phyloP scores from a whole-genome alignment of 345 rosid genomes.

The Carallia pectinifolia region DNA sequence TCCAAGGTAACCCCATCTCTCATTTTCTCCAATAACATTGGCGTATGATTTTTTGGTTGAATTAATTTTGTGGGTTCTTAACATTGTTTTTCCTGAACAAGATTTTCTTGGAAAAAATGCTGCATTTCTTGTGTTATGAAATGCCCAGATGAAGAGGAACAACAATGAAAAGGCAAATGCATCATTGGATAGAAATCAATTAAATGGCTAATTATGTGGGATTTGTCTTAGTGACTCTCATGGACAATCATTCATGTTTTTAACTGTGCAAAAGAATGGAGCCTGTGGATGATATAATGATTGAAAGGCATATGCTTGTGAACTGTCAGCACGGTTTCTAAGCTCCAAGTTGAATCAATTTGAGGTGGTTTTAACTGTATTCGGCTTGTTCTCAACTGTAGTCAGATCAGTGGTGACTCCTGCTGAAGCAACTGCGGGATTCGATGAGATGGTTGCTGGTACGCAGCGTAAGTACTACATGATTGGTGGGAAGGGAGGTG shows the following conservation, averaged over 20 bases:
- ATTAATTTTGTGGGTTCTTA: background rate
- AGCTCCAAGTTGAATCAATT: constrained; percentile 2
- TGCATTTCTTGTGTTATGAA: too few relatives aligned
- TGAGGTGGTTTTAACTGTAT: constrained; percentile 6
- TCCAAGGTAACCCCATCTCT: constrained; percentile 45
- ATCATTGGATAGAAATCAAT: too few relatives aligned
- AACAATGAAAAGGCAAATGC: too few relatives aligned
- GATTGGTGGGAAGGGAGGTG: constrained; percentile 85
- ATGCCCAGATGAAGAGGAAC: too few relatives aligned
- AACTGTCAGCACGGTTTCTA: background rate
- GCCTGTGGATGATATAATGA: background rate
- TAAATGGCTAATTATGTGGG: too few relatives aligned
- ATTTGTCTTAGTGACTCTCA: background rate
- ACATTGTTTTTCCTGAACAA: background rate
- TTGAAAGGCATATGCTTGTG: background rate
- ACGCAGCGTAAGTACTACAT: constrained; percentile 56
- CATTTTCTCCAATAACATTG: background rate
- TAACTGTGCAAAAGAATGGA: background rate
- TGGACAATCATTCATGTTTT: background rate
- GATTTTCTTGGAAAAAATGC: too few relatives aligned
- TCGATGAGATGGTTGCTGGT: constrained; percentile 51
- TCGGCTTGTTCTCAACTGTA: constrained; percentile 23
- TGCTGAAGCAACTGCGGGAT: constrained; percentile 40
- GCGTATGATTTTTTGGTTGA: background rate
- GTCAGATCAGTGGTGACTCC: constrained; percentile 54